Base-by-base conservation (phyloP, 768 basidiomycete species). In the Glaciozyma antarctica region DNA sequence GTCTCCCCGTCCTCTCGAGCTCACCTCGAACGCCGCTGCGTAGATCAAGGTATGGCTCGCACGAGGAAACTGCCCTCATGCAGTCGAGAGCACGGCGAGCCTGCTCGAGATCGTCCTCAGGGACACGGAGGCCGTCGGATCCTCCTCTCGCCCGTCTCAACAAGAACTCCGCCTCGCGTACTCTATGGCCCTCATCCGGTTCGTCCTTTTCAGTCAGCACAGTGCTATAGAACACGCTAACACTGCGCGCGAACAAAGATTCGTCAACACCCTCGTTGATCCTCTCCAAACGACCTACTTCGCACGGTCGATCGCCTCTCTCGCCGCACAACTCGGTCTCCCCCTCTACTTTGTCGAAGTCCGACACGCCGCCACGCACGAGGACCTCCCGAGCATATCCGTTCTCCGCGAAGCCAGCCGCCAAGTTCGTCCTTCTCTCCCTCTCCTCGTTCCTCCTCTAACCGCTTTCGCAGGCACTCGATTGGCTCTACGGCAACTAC, bases 251-350 rank as follows among this genome's bases (percentile, higher is more conserved):
- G 21, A 13, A 22, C 63, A 58, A 76, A 88, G 94, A 41, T 83
- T 98, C 70, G 88, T 98, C 69, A 99, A 98, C 72, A 89, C 91
- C 2, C 81, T 98, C 45, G 94, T 97, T 10, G 95, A 99, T 73
- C 91, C 93, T 19, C 80, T 95, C 16, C 95, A 99, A 73, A 81
- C 84, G 15, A 90, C 92, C 10, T 82, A 83, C 24, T 98, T 88
- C 74, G 94, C 95, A 4, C 81, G 92, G 26, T 87, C 95, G 3
- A 97, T 98, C 71, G 84, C 88, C 0, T 84, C 87, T 48, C 88
- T 99, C 67, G 91, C 94, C 1, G 79, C 81, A 5, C 88, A 93
- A 73, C 82, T 99, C 16, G 86, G 87, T 0, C 79, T 99, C 2
- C 94, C 95, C 0, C 77, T 81, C 0, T 92, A 88, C 86, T 80